Conservation (phyloP, 257 asterid genomes). For the Henckelia pumila region DNA sequence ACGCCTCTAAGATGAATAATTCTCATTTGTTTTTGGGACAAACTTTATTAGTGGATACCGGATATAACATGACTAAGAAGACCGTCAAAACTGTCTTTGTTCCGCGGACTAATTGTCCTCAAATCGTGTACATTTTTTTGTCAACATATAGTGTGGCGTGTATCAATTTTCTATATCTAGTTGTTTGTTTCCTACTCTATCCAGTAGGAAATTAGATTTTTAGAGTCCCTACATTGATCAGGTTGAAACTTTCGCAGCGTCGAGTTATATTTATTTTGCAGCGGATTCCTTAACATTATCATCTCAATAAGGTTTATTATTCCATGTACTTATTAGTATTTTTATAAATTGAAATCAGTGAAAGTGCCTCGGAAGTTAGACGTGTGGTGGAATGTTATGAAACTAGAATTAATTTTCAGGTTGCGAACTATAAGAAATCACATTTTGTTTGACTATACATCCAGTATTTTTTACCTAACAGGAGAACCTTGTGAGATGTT, state of each 20-base stretch:
- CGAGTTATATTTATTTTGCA: no score
- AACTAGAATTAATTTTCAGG: no score
- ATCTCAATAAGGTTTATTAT: no score
- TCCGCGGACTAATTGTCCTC: background rate
- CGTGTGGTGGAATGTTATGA: no score
- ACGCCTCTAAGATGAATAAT: constrained; percentile 1
- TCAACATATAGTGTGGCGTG: background rate
- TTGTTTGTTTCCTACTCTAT: background rate
- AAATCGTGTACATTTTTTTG: no score
- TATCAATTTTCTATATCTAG: background rate
- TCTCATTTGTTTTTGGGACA: background rate
- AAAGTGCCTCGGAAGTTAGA: no score
- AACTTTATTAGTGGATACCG: constrained; percentile 2
- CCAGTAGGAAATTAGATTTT: background rate
- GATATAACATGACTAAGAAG: background rate
- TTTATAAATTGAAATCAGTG: no score
- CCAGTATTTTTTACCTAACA: constrained; percentile 34
- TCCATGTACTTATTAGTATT: no score
- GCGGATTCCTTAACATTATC: no score
- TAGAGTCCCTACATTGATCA: background rate
- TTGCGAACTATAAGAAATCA: background rate
- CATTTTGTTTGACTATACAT: background rate
- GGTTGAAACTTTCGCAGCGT: no score
- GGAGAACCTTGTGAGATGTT: constrained; percentile 92
- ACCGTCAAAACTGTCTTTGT: background rate